These are phyloP conservation scores for Macrocystidia cucumis DNA, from an alignment of 1,284 basidiomycete species.

Conservation along the genomic window DNA sequence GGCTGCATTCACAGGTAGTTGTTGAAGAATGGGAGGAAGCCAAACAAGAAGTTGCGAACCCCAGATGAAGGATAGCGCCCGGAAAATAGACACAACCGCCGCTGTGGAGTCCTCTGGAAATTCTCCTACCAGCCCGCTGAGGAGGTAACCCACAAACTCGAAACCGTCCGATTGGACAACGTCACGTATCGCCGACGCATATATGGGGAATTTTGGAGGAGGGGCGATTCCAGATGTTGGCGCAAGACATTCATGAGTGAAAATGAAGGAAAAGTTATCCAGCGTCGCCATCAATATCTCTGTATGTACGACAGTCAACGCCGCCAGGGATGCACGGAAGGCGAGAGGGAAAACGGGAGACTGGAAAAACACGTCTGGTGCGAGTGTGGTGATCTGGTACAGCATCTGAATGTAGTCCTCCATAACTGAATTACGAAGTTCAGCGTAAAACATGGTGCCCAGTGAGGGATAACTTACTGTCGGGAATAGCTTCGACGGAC, in stretches of 20 bases:
- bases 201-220: constrained; percentile 56
- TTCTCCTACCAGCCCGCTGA: constrained; percentile 76
- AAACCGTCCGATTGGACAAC: constrained; percentile 73
- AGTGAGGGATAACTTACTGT: constrained; percentile 51
- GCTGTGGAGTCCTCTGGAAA: constrained; percentile 86
- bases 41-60: constrained; percentile 64
- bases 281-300: constrained; percentile 79
- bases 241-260: constrained; percentile 65
- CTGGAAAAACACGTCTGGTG: constrained; percentile 74
- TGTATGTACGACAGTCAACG: constrained; percentile 73
- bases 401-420: constrained; percentile 93
- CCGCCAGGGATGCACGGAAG: constrained; percentile 69
- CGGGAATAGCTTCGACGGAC: constrained; percentile 67
- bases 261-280: constrained; percentile 70
- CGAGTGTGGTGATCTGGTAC: constrained; percentile 57
- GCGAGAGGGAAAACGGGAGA: constrained; percentile 70
- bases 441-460: constrained; percentile 3
- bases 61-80: constrained; percentile 62
- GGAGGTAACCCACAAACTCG: constrained; percentile 62
- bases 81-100: constrained; percentile 71
- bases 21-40: constrained; percentile 66
- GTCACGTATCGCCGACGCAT: constrained; percentile 58
- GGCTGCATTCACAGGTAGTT: constrained; percentile 56
- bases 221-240: constrained; percentile 28
- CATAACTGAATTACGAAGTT: constrained; percentile 52